A percentile compares a stretch with the other conserved stretches of the same genome.
These are phyloP conservation scores for Pichia thaimueangensis DNA, from an alignment of 805 yeast genomes.

Conservation along the genomic window DNA sequence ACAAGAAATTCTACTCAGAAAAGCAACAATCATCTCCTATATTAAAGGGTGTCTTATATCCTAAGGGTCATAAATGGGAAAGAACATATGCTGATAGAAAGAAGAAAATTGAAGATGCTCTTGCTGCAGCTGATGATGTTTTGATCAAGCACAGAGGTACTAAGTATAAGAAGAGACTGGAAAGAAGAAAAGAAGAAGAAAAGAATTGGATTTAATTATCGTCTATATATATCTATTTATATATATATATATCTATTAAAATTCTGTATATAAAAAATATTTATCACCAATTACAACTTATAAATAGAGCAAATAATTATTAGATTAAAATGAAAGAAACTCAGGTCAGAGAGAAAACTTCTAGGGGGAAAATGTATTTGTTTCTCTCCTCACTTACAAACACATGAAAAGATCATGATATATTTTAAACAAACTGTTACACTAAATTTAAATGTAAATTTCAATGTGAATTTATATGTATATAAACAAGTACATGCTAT, in stretches of 20 bases:
- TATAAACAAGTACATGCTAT: background rate
- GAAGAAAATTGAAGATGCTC: constrained; percentile 57
- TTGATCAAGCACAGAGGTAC: constrained; percentile 60
- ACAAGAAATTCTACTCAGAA: constrained; percentile 69
- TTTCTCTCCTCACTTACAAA: too few relatives aligned
- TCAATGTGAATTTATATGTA: too few relatives aligned
- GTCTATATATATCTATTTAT: background rate
- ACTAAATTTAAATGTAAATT: too few relatives aligned
- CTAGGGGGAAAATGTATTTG: too few relatives aligned
- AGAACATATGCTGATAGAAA: constrained; percentile 54
- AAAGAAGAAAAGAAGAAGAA: constrained; percentile 33
- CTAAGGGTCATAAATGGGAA: constrained; percentile 80
- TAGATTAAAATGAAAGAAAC: too few relatives aligned
- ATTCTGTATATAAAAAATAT: too few relatives aligned
- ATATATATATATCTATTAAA: background rate
- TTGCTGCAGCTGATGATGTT: constrained; percentile 58
- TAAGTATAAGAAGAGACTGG: constrained; percentile 39
- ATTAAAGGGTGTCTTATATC: constrained; percentile 69
- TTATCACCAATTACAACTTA: too few relatives aligned
- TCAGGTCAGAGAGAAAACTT: too few relatives aligned
- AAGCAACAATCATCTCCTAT: constrained; percentile 63
- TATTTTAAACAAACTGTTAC: too few relatives aligned
- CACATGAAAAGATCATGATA: too few relatives aligned
- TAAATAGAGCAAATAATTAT: too few relatives aligned
- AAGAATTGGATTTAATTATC: constrained; percentile 33